Evolutionary conservation across 768 basidiomycete genomes (phyloP), one percentile per base, ranked within the genome.

Genomic region (Leccinum disarticulatum): DNA sequence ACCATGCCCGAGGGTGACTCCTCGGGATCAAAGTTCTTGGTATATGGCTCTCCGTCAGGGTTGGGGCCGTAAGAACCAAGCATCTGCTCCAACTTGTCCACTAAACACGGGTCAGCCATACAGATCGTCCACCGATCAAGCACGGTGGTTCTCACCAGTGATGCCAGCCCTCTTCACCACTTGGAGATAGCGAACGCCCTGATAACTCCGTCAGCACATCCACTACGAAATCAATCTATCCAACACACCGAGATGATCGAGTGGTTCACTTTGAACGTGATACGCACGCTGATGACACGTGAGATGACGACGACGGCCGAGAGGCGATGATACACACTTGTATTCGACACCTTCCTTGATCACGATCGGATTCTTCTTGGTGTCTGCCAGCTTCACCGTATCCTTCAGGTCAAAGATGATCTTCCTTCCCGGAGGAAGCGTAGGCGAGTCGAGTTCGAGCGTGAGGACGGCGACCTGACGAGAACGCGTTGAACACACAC

Each of bases 31-130:
- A 94, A 92, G 67, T 87, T 82, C 75, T 93, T 93, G 64, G 68
- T 75, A 68, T 95, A 90, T 6, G 90, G 70, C 27, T 87, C 79
- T 35, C 82, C 85, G 2, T 78, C 65, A n/a, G 86, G 78, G 57
- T 81, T 77, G 17, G 93, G 91, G 3, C 92, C 90, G 72, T 94
- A 97, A 3, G 93, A 95, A 17, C 96, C 96, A 22, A 98, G 82
- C 96, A 98, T 98, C 66, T 90, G 83, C 70, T 95, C 93, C 67
- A 92, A 72, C 73, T 90, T 96, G 75, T 96, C 96, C 67, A 96
- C 95, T 95, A 58, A 48, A 48, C 38, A 55, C 51, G 55, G 43
- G 27, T 54, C 54, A 63, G 49, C 25, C 51, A 11, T 53, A 58
- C 25, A 38, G 50, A 57, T 41, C 53, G 48, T 48, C 28, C 3